Evolutionary conservation across 305 asterid species (phyloP).

Genomic region (Caryopteris hybrid): DNA sequence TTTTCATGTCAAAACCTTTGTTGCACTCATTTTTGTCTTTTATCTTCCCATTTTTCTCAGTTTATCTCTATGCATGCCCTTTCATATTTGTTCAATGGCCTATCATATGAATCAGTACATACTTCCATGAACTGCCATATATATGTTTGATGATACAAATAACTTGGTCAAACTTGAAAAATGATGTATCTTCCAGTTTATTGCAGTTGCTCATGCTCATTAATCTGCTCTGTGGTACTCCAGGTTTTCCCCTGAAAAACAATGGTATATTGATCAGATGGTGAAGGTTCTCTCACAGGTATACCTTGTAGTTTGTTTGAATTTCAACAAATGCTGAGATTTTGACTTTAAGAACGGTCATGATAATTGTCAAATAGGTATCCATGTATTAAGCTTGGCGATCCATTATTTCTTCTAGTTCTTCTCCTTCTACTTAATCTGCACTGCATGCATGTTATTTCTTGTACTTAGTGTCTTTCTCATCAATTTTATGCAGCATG

Average conservation of each 20-base stretch:
- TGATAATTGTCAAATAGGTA: slow-evolving; percentile 7
- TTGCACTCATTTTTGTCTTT: background rate
- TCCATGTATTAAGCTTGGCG: slow-evolving; percentile 16
- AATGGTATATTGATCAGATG: slow-evolving; percentile 98
- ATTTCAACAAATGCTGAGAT: background rate
- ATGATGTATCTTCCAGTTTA: slow-evolving; percentile 17
- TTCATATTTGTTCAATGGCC: slow-evolving; percentile 2
- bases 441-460: background rate
- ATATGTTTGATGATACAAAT: background rate
- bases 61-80: background rate
- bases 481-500: background rate
- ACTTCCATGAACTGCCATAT: slow-evolving; percentile 2
- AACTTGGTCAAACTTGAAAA: slow-evolving; percentile 13
- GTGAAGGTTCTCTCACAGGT: slow-evolving; percentile 96
- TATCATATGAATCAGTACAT: background rate
- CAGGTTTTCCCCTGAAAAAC: slow-evolving; percentile 92
- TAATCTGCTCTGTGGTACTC: slow-evolving; percentile 29
- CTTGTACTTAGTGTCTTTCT: background rate
- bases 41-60: background rate
- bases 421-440: background rate
- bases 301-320: slow-evolving; percentile 19
- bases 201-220: slow-evolving; percentile 8
- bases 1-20: slow-evolving; percentile 11
- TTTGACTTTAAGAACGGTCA: background rate
- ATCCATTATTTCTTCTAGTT: background rate